These are phyloP conservation scores for Plasmodium blacklocki DNA, from an alignment of 169 alveolate species.

Conservation along the genomic window DNA sequence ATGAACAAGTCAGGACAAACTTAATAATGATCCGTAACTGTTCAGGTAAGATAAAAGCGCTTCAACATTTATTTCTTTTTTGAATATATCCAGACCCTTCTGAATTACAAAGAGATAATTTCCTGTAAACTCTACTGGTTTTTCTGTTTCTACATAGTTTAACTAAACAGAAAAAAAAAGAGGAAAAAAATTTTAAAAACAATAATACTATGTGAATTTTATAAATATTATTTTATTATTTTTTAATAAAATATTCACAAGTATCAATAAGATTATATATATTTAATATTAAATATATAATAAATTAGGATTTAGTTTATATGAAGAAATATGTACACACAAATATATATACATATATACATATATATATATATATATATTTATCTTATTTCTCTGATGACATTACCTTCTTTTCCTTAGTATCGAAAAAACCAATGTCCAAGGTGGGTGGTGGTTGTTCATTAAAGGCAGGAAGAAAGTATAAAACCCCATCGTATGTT, in stretches of 20 bases:
- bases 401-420: conserved; percentile 62
- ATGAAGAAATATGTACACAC: not conserved
- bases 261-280: too few relatives aligned
- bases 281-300: too few relatives aligned
- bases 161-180: conserved; percentile 20
- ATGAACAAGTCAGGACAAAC: not conserved
- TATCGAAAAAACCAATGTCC: conserved; percentile 70
- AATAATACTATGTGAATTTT: too few relatives aligned
- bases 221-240: too few relatives aligned
- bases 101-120: conserved; percentile 54
- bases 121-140: conserved; percentile 47
- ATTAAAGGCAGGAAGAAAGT: conserved; percentile 80
- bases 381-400: not conserved
- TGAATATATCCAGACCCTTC: conserved; percentile 51
- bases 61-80: conserved; percentile 55
- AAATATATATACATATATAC: not conserved
- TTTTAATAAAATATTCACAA: too few relatives aligned
- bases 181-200: not conserved
- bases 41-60: conserved; percentile 24
- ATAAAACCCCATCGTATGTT: conserved; percentile 77
- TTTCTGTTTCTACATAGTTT: conserved; percentile 32
- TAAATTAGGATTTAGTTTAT: not conserved
- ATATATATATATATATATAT: not conserved
- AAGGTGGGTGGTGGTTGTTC: conserved; percentile 84
- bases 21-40: conserved; percentile 46